A percentile compares a stretch with the other conserved stretches of the same genome.
Evolutionary conservation across 1,284 basidiomycete species (phyloP).

Genomic region (Ganoderma leucocontextum): DNA sequence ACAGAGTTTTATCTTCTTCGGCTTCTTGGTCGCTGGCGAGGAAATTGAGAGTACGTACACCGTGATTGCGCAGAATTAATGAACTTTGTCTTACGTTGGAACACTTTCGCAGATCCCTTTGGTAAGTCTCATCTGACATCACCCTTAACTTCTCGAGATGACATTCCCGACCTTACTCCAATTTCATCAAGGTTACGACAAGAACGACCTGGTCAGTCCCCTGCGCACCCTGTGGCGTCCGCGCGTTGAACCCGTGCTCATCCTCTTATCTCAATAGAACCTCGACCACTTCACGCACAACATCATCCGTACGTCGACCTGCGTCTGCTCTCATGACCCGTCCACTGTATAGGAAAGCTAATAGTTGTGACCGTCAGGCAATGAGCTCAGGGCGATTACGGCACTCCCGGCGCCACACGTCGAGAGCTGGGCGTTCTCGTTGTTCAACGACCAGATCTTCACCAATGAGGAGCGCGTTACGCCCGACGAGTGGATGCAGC

Average conservation of each 20-base stretch:
- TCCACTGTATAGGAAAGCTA: not conserved
- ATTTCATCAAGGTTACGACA: slow-evolving; percentile 59
- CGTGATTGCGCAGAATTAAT: slow-evolving; percentile 21
- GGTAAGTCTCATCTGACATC: slow-evolving; percentile 41
- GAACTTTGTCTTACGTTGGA: slow-evolving; percentile 21
- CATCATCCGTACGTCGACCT: slow-evolving; percentile 57
- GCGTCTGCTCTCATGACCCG: not conserved
- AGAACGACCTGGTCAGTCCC: slow-evolving; percentile 66
- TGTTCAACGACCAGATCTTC: slow-evolving; percentile 66
- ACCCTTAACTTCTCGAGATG: not conserved
- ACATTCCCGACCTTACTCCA: not conserved
- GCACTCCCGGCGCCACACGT: slow-evolving; percentile 65
- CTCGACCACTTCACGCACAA: slow-evolving; percentile 72
- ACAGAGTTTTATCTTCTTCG: slow-evolving; percentile 69
- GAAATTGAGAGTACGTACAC: slow-evolving; percentile 69
- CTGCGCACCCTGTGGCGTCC: not conserved
- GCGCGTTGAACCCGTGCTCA: not conserved
- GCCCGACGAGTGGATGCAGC: slow-evolving; percentile 63
- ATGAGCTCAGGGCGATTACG: slow-evolving; percentile 65
- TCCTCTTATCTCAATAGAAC: slow-evolving; percentile 47
- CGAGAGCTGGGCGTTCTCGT: slow-evolving; percentile 63
- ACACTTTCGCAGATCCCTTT: slow-evolving; percentile 56
- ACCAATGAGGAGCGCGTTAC: slow-evolving; percentile 53
- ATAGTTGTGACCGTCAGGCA: slow-evolving; percentile 43
- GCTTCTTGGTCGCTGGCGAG: slow-evolving; percentile 73